Base-by-base conservation (phyloP, 805 yeast genomes). In the Ogataea thermomethanolica region DNA sequence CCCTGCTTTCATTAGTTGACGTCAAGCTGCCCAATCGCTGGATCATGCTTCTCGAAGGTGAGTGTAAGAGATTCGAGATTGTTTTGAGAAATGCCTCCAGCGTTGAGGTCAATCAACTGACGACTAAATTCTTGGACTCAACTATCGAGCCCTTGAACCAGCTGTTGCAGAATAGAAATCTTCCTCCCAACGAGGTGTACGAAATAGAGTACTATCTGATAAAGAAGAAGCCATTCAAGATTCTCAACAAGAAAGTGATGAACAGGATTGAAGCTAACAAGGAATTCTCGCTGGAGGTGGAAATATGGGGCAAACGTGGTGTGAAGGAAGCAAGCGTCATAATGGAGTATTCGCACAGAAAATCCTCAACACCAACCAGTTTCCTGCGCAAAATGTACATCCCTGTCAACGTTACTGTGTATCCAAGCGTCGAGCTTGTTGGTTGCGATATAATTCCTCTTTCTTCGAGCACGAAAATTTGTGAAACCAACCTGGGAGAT, bases 21-120 rank as follows among this genome's bases (percentile, higher is more conserved):
- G 62, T 74, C 6, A 73, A 77, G 51, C 68, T 81, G 10, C 70
- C 74, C 14, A 81, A 79, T 49, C 78, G 78, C 3, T 81, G 86
- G 79, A 53, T 82, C 4, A 82, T 86, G 87, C 61, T 87, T 11
- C 61, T 88, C 9, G 95, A 87, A 55, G 96, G 96, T 7, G 93
- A 88, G 51, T 64, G 67, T 29, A 70, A 68, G 36, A 47, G 56
- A 1, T 76, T 84, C 44, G 63, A 69, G 1, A 58, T 86, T 5
- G 57, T 61, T 1, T 59, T 88, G 24, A 70, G 72, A 34, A 87
- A 88, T 56, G 67, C 72, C 13, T 79, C 91, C 0, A 55, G 61
- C 4, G 79, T 81, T 3, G 53, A 70, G 1, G 77, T 83, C 31
- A 75, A 79, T 39, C 69, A 73, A 35, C 50, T 87, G 25, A 69